Evolutionary conservation across 306 rosid genomes (phyloP), one percentile per base, ranked within the genome.

Genomic region (Cicer yamashitae): DNA sequence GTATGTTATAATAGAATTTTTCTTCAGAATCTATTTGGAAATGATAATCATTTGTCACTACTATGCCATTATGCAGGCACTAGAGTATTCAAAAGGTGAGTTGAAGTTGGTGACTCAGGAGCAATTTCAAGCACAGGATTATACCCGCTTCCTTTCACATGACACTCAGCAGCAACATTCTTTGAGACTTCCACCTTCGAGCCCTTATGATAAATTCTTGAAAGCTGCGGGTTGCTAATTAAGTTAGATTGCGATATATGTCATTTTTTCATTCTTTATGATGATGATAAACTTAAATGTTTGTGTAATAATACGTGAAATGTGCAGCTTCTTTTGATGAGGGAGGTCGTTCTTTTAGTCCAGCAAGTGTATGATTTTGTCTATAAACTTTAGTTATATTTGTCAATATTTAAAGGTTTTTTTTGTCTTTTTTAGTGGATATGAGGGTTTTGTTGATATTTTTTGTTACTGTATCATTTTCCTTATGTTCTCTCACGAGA

Each of bases 161-260:
- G 93, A 89, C 70, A 74, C 82, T 63, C 85, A 63, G 15, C 89
- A 72, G 18, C 86, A 76, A 13, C 71, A 86, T 74, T 85, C 91
- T 62, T 79, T 94, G 88, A 89, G 83, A 79, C 79, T 94, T 20
- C 99, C 99, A 39, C 97, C 99, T 78, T 90, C 96, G 47, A 92
- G 97, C 77, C 99, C 99, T 40, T 94, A 78, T 7, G 99, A 92
- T 84, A 94, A 94, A 81, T 94, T 94, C 86, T 84, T 94, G 87
- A 92, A 85, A 85, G 97, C 99, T 20, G 99, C 97, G 52, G 96
- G 99, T 77, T 90, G 98, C 88, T 89, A 85, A 84, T 75, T 82
- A 54, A 70, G 48, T 44, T 11, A 67, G 30, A 20, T 37, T 63
- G 68, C 73, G 74, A 39, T 57, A 78, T 37, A 70, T 46, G 72